A percentile compares a stretch with the other conserved stretches of the same genome.
Evolutionary conservation across 2,329 filamentous ascomycete genomes (phyloP).

Genomic region (Aspergillus persii): DNA sequence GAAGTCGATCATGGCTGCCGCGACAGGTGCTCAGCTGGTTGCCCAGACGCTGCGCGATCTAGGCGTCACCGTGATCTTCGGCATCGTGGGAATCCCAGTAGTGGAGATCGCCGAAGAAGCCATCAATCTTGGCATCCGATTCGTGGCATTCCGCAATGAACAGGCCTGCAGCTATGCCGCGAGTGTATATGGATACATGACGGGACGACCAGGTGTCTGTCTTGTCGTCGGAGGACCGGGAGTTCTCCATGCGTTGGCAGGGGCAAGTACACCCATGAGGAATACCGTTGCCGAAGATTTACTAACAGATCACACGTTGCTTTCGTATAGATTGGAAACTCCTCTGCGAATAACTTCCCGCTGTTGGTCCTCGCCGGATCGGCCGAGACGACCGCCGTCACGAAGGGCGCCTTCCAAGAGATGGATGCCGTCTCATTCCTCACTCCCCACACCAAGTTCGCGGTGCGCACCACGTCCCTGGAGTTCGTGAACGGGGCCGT

Average conservation of each 20-base stretch:
- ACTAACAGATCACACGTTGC: constrained; percentile 5
- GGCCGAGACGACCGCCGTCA: constrained; percentile 51
- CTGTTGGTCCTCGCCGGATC: constrained; percentile 55
- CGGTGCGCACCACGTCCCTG: constrained; percentile 46
- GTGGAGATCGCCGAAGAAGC: constrained; percentile 58
- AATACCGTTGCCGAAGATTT: neutral
- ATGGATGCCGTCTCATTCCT: constrained; percentile 55
- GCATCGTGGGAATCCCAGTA: constrained; percentile 55
- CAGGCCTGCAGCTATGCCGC: constrained; percentile 60
- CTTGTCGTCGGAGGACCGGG: constrained; percentile 60
- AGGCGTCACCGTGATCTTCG: constrained; percentile 52
- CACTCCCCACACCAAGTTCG: constrained; percentile 53
- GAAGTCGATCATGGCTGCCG: constrained; percentile 20
- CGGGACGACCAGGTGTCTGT: constrained; percentile 55
- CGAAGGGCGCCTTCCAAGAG: constrained; percentile 58
- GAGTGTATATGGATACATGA: constrained; percentile 58
- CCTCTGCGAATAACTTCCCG: constrained; percentile 56
- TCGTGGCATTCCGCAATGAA: constrained; percentile 59
- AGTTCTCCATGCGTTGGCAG: constrained; percentile 57
- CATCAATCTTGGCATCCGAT: constrained; percentile 56
- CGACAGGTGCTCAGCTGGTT: constrained; percentile 47
- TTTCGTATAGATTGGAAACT: constrained; percentile 44
- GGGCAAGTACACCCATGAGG: constrained; percentile 38
- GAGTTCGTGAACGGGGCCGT: constrained; percentile 50
- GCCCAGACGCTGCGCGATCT: constrained; percentile 50